phyloP scores from a whole-genome alignment of 495 filamentous ascomycete genomes.

The Aspergillus panamensis region DNA sequence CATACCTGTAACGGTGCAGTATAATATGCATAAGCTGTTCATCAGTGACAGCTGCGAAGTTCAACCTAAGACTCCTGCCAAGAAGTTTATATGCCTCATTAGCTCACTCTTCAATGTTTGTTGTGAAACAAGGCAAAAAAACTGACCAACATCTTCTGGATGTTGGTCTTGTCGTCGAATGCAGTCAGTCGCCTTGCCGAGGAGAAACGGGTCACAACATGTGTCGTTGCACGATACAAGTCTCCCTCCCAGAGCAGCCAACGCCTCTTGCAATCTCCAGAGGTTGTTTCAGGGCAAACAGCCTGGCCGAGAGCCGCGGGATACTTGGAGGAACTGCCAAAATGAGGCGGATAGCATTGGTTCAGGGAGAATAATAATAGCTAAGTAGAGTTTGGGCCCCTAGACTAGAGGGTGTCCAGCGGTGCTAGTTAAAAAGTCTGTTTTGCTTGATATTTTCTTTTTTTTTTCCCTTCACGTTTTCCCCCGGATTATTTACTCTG shows the following conservation, averaged over 20 bases:
- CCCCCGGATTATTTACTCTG: constrained; percentile 7
- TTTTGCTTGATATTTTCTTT: too few species aligned
- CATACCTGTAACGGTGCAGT: background rate
- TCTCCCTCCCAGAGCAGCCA: background rate
- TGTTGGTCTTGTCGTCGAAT: background rate
- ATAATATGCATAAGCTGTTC: too few species aligned
- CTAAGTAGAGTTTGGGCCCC: too few species aligned
- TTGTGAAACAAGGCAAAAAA: background rate
- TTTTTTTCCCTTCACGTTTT: too few species aligned
- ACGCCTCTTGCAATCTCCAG: background rate
- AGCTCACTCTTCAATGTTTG: background rate
- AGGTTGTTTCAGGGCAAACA: background rate
- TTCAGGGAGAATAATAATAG: too few species aligned
- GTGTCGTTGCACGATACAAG: background rate
- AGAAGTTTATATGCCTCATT: constrained; percentile 5
- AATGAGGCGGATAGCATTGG: too few species aligned
- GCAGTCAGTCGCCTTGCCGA: constrained; percentile 1
- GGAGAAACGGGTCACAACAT: constrained; percentile 1
- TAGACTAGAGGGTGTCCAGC: too few species aligned
- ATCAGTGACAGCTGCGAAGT: background rate
- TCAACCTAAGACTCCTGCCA: background rate
- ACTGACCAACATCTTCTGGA: background rate
- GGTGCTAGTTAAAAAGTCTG: constrained; percentile 3
- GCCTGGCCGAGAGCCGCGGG: too few species aligned
- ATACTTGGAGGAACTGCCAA: too few species aligned